Percentiles rank a stretch among this genome's conserved stretches.
Evolutionary conservation across 2,329 filamentous ascomycete genomes (phyloP).

Genomic region (Colletotrichum sublineola): DNA sequence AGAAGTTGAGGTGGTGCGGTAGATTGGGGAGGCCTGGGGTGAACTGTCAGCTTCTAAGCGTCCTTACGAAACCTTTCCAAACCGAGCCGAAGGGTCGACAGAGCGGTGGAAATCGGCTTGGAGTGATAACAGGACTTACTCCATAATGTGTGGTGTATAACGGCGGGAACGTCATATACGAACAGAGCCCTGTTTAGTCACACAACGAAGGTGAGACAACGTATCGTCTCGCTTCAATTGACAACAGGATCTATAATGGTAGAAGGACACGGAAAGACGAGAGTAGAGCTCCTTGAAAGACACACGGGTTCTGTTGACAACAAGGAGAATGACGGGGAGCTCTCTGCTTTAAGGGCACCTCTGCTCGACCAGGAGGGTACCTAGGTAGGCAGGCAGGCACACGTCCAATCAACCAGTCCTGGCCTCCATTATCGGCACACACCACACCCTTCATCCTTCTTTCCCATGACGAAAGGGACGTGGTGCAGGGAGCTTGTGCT

Average conservation of each 20-base stretch:
- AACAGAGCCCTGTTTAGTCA: constrained; percentile 5
- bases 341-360: constrained; percentile 26
- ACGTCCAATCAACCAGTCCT: background rate
- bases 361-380: constrained; percentile 22
- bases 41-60: background rate
- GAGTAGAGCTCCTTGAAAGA: constrained; percentile 4
- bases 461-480: constrained; percentile 20
- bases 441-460: background rate
- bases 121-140: constrained; percentile 24
- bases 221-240: constrained; percentile 8
- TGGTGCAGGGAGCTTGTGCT: constrained; percentile 30
- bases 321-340: constrained; percentile 14
- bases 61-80: background rate
- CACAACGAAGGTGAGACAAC: background rate
- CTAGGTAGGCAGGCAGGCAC: background rate
- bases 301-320: background rate
- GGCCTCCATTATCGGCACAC: constrained; percentile 16
- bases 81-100: too few species aligned
- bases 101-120: constrained; percentile 7
- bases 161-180: background rate
- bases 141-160: constrained; percentile 23
- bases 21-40: constrained; percentile 28
- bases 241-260: background rate
- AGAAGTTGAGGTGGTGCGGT: constrained; percentile 33
- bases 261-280: background rate